phyloP scores from a whole-genome alignment of 306 rosid genomes.

The Sechiopsis laciniata region DNA sequence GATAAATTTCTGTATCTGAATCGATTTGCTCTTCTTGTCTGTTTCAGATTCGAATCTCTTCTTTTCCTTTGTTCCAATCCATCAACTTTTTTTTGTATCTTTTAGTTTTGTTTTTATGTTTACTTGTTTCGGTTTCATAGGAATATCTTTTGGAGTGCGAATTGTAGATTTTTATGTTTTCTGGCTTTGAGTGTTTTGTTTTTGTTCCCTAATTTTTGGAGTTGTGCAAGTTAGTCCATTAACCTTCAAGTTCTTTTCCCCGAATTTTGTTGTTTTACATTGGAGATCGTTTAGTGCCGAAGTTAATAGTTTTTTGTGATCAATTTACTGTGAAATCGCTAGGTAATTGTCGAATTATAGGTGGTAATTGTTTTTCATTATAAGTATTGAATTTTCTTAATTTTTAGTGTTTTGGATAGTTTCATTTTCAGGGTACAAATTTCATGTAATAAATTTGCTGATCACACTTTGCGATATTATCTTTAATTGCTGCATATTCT shows the following conservation, averaged over 20 bases:
- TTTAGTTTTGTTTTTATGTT: neutral
- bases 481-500: neutral
- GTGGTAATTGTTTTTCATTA: neutral
- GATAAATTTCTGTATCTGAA: neutral
- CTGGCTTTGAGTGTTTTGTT: slow-evolving; percentile 1
- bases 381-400: neutral
- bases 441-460: too few species aligned
- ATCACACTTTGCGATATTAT: neutral
- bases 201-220: slow-evolving; percentile 6
- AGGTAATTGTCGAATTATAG: neutral
- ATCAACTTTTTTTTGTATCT: neutral
- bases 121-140: slow-evolving; percentile 8
- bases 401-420: neutral
- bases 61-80: neutral
- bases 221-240: neutral
- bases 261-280: neutral
- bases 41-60: slow-evolving; percentile 9
- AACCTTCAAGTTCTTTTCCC: neutral
- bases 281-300: neutral
- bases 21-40: neutral
- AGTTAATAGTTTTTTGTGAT: neutral
- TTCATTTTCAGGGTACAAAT: neutral
- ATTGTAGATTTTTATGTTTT: neutral
- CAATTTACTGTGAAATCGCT: neutral
- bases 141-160: neutral